Conservation (phyloP, 2,329 filamentous ascomycete genomes). For the Ophiocordyceps australis region DNA sequence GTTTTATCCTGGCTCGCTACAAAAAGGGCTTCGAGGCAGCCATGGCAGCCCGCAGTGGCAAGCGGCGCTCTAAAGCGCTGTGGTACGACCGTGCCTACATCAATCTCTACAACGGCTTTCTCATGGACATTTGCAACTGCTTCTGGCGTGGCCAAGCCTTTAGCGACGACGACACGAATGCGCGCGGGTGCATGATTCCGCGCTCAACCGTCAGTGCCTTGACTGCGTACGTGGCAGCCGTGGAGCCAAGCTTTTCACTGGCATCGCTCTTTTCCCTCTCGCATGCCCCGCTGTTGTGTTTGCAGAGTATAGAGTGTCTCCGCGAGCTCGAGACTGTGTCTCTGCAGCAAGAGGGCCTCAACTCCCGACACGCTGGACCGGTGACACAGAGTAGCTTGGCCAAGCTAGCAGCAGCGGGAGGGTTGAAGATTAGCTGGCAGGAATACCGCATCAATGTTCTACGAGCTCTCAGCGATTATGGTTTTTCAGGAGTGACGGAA, state of each 20-base stretch:
- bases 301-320: slow-evolving; percentile 35
- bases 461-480: slow-evolving; percentile 43
- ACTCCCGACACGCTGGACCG: slow-evolving; percentile 42
- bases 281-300: slow-evolving; percentile 35
- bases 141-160: slow-evolving; percentile 64
- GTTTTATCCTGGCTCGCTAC: slow-evolving; percentile 50
- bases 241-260: slow-evolving; percentile 28
- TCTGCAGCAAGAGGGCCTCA: slow-evolving; percentile 18
- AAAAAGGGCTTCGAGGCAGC: slow-evolving; percentile 57
- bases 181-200: slow-evolving; percentile 34
- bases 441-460: slow-evolving; percentile 61
- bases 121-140: slow-evolving; percentile 77
- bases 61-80: slow-evolving; percentile 12
- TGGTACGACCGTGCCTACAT: slow-evolving; percentile 42
- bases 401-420: slow-evolving; percentile 44
- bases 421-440: slow-evolving; percentile 49
- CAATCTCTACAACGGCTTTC: slow-evolving; percentile 59
- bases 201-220: slow-evolving; percentile 24
- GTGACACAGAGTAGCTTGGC: slow-evolving; percentile 50
- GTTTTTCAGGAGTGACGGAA: slow-evolving; percentile 46
- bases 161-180: slow-evolving; percentile 42
- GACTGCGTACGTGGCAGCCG: slow-evolving; percentile 24
- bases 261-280: slow-evolving; percentile 37
- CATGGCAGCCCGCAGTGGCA: slow-evolving; percentile 21
- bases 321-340: slow-evolving; percentile 38